These are phyloP conservation scores for Leccinum subrobustum DNA, from an alignment of 1,284 basidiomycete genomes.

Conservation along the genomic window DNA sequence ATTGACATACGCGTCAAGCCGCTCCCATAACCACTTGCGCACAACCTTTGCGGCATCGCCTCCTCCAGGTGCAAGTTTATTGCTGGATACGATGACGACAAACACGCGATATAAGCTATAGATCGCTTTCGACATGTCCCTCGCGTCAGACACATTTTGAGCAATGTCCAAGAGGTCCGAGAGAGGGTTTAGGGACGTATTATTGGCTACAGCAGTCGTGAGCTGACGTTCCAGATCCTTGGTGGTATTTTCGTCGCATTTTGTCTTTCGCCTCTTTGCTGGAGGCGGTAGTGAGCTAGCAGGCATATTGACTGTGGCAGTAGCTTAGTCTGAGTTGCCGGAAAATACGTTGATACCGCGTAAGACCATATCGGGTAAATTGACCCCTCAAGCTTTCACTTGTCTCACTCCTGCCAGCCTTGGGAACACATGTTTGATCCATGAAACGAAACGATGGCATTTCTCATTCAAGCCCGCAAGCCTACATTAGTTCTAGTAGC, in stretches of 20 bases:
- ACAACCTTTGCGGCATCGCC: constrained; percentile 64
- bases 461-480: background rate
- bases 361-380: constrained; percentile 9
- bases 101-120: constrained; percentile 86
- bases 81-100: constrained; percentile 59
- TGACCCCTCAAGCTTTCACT: background rate
- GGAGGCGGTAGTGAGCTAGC: constrained; percentile 53
- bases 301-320: constrained; percentile 23
- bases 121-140: constrained; percentile 69
- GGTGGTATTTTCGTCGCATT: constrained; percentile 34
- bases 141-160: constrained; percentile 42
- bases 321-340: background rate
- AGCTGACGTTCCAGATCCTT: constrained; percentile 53
- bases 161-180: constrained; percentile 72
- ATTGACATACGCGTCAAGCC: constrained; percentile 64
- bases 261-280: constrained; percentile 54
- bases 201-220: constrained; percentile 46
- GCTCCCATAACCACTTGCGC: constrained; percentile 73
- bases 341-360: background rate
- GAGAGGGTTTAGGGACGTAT: constrained; percentile 75
- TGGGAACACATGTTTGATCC: background rate
- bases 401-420: no score
- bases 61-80: constrained; percentile 50
- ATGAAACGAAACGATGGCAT: background rate
- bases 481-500: background rate